phyloP scores from a whole-genome alignment of 2,329 filamentous ascomycete genomes.

The Ascochyta pisi region DNA sequence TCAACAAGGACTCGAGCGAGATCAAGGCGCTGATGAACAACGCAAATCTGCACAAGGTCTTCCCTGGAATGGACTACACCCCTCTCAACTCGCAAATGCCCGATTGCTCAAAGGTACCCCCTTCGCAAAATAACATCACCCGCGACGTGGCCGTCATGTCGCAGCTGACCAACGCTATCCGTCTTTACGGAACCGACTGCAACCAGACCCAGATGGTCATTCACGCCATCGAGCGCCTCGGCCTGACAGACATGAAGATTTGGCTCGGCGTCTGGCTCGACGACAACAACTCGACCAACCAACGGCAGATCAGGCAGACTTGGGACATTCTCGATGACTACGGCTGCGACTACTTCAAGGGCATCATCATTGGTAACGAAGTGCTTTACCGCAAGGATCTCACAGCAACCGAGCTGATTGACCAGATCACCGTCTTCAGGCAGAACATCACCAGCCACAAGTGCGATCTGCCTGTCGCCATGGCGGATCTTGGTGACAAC shows the following conservation, averaged over 20 bases:
- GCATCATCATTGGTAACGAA: conserved; percentile 70
- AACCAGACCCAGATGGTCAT: conserved; percentile 96
- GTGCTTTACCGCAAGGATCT: conserved; percentile 70
- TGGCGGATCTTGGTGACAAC: conserved; percentile 86
- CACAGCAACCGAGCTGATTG: conserved; percentile 67
- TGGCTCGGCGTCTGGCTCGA: conserved; percentile 97
- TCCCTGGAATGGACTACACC: conserved; percentile 95
- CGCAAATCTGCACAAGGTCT: conserved; percentile 83
- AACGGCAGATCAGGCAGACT: conserved; percentile 81
- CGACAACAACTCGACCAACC: conserved; percentile 80
- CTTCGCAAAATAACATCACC: conserved; percentile 93
- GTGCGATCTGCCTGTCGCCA: conserved; percentile 79
- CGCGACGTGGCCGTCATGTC: conserved; percentile 88
- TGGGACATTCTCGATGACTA: conserved; percentile 75
- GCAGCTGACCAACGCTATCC: conserved; percentile 85
- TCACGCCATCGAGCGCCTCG: conserved; percentile 77
- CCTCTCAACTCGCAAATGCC: conserved; percentile 91
- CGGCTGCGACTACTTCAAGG: conserved; percentile 64
- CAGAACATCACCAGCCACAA: conserved; percentile 69
- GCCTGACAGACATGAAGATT: conserved; percentile 79
- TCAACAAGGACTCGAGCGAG: conserved; percentile 75
- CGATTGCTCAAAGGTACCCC: conserved; percentile 75
- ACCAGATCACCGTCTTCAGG: conserved; percentile 71
- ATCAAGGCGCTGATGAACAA: conserved; percentile 86
- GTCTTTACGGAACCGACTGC: conserved; percentile 94